Percentiles rank a stretch among this genome's conserved stretches.
Evolutionary conservation across 2,329 filamentous ascomycete species (phyloP).

Genomic region (Drechslerella dactyloides): DNA sequence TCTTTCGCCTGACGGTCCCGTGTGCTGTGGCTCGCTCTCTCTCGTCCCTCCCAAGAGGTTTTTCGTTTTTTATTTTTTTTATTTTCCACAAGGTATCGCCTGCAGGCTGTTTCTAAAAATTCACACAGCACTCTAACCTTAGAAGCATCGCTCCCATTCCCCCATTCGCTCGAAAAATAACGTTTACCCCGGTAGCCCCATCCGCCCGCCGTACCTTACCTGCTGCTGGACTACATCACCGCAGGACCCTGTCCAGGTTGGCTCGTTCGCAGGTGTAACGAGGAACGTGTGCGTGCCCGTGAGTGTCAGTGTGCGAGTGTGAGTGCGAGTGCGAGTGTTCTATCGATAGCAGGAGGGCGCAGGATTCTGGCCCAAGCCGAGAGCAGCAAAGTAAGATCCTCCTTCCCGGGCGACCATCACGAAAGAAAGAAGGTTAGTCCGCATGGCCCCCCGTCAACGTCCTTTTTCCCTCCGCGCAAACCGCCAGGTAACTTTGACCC

Average conservation of each 20-base stretch:
- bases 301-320: too few species aligned
- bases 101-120: conserved; percentile 51
- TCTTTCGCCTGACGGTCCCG: conserved; percentile 1
- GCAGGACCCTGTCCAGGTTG: conserved; percentile 37
- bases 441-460: too few species aligned
- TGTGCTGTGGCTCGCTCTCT: conserved; percentile 2
- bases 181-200: conserved; percentile 38
- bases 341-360: conserved; percentile 40
- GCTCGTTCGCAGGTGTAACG: conserved; percentile 36
- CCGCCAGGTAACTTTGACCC: conserved; percentile 9
- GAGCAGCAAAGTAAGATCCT: conserved; percentile 5
- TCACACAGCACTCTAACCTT: conserved; percentile 51
- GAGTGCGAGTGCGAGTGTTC: too few species aligned
- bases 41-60: too few species aligned
- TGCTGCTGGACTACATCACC: conserved; percentile 42
- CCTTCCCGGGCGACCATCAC: not conserved
- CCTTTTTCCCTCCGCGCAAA: not conserved
- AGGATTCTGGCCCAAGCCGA: conserved; percentile 6
- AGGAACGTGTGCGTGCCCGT: conserved; percentile 26
- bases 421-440: conserved; percentile 38
- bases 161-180: conserved; percentile 39
- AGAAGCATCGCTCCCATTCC: conserved; percentile 45
- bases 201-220: conserved; percentile 44
- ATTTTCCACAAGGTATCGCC: conserved; percentile 46
- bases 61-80: conserved; percentile 30